Percentiles rank a stretch among this genome's conserved stretches.
Evolutionary conservation across 2,329 filamentous ascomycete genomes (phyloP).

Genomic region (Stagonosporopsis cucurbitacearum): DNA sequence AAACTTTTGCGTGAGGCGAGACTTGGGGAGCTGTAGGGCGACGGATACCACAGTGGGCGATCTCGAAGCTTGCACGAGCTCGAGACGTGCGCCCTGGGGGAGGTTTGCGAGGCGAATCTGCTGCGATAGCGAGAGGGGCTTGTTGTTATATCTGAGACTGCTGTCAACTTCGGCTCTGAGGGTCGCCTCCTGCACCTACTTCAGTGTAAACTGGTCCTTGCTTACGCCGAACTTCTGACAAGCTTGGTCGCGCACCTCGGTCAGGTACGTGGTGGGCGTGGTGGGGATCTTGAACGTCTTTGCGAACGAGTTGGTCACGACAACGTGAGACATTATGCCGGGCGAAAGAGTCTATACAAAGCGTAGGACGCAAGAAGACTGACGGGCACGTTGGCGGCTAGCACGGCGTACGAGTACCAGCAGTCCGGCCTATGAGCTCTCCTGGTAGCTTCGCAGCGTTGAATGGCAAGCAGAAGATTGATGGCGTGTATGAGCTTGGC

Average conservation of each 20-base stretch:
- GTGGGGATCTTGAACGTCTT: conserved; percentile 84
- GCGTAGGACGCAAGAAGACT: conserved; percentile 34
- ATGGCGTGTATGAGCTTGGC: conserved; percentile 42
- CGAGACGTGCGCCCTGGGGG: conserved; percentile 84
- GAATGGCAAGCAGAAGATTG: conserved; percentile 37
- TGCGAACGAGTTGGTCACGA: conserved; percentile 82
- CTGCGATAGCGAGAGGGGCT: conserved; percentile 82
- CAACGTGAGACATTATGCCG: conserved; percentile 84
- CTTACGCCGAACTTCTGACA: conserved; percentile 80
- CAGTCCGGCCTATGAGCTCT: conserved; percentile 35
- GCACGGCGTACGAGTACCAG: conserved; percentile 35
- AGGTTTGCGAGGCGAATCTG: conserved; percentile 85
- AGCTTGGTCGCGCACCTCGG: conserved; percentile 85
- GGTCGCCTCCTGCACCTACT: conserved; percentile 60
- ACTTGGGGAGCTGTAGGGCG: conserved; percentile 81
- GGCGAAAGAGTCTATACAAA: conserved; percentile 35
- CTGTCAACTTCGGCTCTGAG: conserved; percentile 8
- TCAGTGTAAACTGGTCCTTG: conserved; percentile 78
- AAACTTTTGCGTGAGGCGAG: conserved; percentile 81
- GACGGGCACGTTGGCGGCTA: conserved; percentile 37
- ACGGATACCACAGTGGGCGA: conserved; percentile 86
- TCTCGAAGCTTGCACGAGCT: conserved; percentile 85
- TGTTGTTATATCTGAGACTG: conserved; percentile 67
- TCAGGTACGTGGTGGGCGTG: conserved; percentile 77
- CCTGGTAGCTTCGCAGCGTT: conserved; percentile 36